Percentiles rank a stretch among this genome's conserved stretches.
Conservation (phyloP, 768 basidiomycete species). For the Leccinum olivaceopallidum region DNA sequence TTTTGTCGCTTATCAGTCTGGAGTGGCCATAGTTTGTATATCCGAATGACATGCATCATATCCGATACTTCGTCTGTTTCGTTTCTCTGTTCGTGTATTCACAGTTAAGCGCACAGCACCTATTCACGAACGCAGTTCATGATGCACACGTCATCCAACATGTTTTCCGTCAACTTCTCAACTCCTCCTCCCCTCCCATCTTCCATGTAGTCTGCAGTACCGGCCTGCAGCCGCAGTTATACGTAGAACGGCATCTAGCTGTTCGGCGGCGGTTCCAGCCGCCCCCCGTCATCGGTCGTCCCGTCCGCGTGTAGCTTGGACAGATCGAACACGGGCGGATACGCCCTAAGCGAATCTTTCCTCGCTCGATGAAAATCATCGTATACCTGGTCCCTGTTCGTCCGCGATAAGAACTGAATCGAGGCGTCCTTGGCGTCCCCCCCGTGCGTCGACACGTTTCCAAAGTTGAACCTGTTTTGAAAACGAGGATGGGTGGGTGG, state of each 20-base stretch:
- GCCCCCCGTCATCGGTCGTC: constrained; percentile 20
- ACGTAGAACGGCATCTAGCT: not conserved
- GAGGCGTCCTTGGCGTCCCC: constrained; percentile 31
- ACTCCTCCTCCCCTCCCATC: not conserved
- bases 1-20: constrained; percentile 3
- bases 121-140: not conserved
- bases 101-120: not conserved
- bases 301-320: constrained; percentile 22
- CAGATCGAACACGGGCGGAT: constrained; percentile 28
- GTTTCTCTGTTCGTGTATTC: not conserved
- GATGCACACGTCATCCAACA: not conserved
- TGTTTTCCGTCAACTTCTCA: not conserved
- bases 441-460: constrained; percentile 27
- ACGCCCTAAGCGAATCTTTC: constrained; percentile 15
- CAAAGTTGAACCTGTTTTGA: constrained; percentile 42
- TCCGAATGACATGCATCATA: constrained; percentile 5
- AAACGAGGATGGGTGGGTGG: too few species aligned
- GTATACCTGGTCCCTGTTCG: constrained; percentile 36
- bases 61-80: not conserved
- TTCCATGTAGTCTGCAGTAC: not conserved
- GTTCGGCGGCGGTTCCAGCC: constrained; percentile 14
- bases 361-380: constrained; percentile 24
- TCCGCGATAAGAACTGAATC: constrained; percentile 42
- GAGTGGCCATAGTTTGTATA: not conserved
- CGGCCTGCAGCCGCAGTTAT: not conserved